Evolutionary conservation across 768 basidiomycete genomes (phyloP), one percentile per base, ranked within the genome.

Genomic region (Mycena vulgaris): DNA sequence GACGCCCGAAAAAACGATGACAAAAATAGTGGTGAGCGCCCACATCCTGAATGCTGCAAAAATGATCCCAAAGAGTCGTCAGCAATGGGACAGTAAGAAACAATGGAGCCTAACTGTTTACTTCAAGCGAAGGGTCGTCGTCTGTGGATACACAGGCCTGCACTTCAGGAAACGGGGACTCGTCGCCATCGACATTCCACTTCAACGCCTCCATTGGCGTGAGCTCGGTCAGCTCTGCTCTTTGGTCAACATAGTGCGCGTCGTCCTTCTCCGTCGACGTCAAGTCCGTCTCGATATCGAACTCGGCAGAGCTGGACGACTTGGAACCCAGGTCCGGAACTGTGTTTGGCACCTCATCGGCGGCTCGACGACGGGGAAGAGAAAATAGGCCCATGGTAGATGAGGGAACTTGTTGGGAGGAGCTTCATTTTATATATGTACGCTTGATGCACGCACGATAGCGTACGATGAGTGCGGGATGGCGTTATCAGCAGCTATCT

Each of bases 171-270:
- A 65, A 65, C 1, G 63, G 55, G 48, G 53, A 56, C 31, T 57
- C n/a, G 25, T 65, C 63, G 10, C 42, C 53, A 48, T 65, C 63
- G 31, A 56, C 63, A 53, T 56, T 65, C 53, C 55, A 56, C 27
- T 65, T 48, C 45, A 57, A 48, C 33, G 63, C 53, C 45, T 65
- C 63, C 63, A 65, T 57, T 17, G 63, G 63, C 27, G 55, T 64
- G 28, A 64, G 63, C 31, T 65, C 63, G 7, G 21, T 39, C 9
- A 65, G 39, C 19, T 64, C 63, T 52, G 49, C 35, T 5, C 11
- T 27, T 31, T 13, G 33, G 33, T 63, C 51, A 1, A 35, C 63
- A 55, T 55, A 45, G 23, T 53, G 42, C n/a, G 35, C 61, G 47
- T 49, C 47, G 11, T 52, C 30, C 40, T 55, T 27, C 42, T 47